Evolutionary conservation across 495 filamentous ascomycete species (phyloP).

Genomic region (Annulohypoxylon bovei): DNA sequence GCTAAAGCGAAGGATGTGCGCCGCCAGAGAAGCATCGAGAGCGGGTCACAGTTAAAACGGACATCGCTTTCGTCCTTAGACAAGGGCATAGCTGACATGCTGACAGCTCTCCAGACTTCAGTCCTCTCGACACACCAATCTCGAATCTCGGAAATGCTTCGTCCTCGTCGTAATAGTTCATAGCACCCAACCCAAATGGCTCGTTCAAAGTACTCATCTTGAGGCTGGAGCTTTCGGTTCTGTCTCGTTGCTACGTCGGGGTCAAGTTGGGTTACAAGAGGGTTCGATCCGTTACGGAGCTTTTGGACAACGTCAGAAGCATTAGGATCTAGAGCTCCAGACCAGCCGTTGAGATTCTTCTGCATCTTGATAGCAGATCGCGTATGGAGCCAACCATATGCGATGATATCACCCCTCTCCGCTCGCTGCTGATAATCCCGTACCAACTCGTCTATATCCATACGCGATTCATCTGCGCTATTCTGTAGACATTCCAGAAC

Average conservation of each 20-base stretch:
- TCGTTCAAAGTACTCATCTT: slow-evolving; percentile 86
- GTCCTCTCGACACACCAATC: slow-evolving; percentile 83
- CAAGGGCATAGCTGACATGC: slow-evolving; percentile 66
- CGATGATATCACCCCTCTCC: slow-evolving; percentile 72
- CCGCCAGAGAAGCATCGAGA: slow-evolving; percentile 74
- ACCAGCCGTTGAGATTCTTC: slow-evolving; percentile 77
- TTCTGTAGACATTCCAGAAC: slow-evolving; percentile 85
- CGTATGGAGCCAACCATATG: slow-evolving; percentile 91
- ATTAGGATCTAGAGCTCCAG: slow-evolving; percentile 70
- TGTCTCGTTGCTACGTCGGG: slow-evolving; percentile 89
- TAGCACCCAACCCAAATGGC: slow-evolving; percentile 89
- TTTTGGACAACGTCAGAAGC: slow-evolving; percentile 64
- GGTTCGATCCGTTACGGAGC: slow-evolving; percentile 66
- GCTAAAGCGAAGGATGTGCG: slow-evolving; percentile 83
- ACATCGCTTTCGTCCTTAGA: slow-evolving; percentile 54
- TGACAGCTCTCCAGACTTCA: slow-evolving; percentile 85
- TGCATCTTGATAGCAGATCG: slow-evolving; percentile 87
- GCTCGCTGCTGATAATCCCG: slow-evolving; percentile 75
- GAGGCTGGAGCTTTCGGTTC: slow-evolving; percentile 72
- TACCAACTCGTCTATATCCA: slow-evolving; percentile 78
- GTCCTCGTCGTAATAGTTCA: slow-evolving; percentile 86
- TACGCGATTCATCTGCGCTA: slow-evolving; percentile 68
- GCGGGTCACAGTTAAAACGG: slow-evolving; percentile 52
- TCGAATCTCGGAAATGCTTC: slow-evolving; percentile 72
- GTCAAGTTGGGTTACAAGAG: slow-evolving; percentile 88